Conservation (phyloP, 352 stramenopile genomes). For the Globisporangium rhizosaccharum region DNA sequence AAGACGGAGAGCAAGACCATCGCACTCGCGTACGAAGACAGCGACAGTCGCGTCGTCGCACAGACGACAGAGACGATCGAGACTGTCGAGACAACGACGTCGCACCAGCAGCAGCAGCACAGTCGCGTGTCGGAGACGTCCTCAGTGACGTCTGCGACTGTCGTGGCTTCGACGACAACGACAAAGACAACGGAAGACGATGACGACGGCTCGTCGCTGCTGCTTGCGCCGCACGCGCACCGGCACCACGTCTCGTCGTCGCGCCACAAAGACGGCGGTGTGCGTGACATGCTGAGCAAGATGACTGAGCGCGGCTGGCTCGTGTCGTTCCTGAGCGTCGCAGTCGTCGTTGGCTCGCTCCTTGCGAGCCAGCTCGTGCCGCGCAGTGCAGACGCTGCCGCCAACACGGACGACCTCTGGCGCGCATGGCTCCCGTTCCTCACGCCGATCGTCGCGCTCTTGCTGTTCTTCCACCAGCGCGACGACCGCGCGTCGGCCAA, state of each 20-base stretch:
- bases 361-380: conserved; percentile 55
- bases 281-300: conserved; percentile 37
- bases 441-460: conserved; percentile 51
- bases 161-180: conserved; percentile 5
- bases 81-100: conserved; percentile 4
- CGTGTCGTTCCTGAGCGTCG: conserved; percentile 61
- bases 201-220: conserved; percentile 20
- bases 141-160: conserved; percentile 6
- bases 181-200: conserved; percentile 2
- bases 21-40: conserved; percentile 49
- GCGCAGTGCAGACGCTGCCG: conserved; percentile 15
- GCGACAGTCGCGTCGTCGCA: conserved; percentile 7
- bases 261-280: conserved; percentile 13
- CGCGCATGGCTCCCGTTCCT: conserved; percentile 63
- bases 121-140: background rate
- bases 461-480: conserved; percentile 74
- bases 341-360: conserved; percentile 59
- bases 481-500: conserved; percentile 64
- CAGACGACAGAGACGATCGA: conserved; percentile 10
- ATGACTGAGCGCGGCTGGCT: conserved; percentile 55
- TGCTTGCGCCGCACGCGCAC: conserved; percentile 10
- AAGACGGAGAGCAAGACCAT: conserved; percentile 26
- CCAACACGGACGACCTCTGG: conserved; percentile 26
- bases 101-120: background rate
- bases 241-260: background rate